phyloP scores from a whole-genome alignment of 2,329 filamentous ascomycete species.

The Cyphellophora europaea region DNA sequence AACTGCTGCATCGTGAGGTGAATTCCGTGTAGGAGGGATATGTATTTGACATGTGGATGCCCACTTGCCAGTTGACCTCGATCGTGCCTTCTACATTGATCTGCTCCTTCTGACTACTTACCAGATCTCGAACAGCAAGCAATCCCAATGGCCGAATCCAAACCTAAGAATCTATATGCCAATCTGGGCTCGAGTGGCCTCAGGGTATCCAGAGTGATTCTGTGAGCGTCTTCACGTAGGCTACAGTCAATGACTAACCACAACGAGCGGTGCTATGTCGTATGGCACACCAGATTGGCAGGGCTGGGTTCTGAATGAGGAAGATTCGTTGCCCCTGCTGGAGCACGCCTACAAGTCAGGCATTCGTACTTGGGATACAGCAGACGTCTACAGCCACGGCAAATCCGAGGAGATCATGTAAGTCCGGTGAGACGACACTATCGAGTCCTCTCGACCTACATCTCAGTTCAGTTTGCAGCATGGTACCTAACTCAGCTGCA shows the following conservation, averaged over 20 bases:
- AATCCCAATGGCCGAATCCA: no score
- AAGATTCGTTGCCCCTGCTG: constrained; percentile 17
- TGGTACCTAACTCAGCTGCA: no score
- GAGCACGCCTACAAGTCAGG: constrained; percentile 21
- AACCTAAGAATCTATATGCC: constrained; percentile 35
- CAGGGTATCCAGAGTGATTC: constrained; percentile 18
- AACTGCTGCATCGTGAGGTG: no score
- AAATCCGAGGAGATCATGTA: constrained; percentile 25
- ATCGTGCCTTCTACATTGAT: no score
- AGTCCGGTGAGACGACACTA: no score
- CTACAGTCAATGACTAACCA: neutral
- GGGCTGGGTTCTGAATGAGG: constrained; percentile 18
- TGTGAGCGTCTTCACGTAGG: no score
- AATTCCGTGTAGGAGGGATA: no score
- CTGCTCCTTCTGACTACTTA: no score
- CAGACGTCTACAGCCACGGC: constrained; percentile 22
- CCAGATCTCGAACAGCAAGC: no score
- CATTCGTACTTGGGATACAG: constrained; percentile 22
- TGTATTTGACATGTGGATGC: no score
- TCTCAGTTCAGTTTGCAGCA: constrained; percentile 43
- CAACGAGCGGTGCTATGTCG: constrained; percentile 32
- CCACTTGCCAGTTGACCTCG: no score
- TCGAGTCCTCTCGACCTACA: constrained; percentile 51
- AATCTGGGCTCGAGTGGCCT: constrained; percentile 22
- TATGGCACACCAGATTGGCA: constrained; percentile 26